Evolutionary conservation across 139 green algal genomes (phyloP).

Genomic region (Chlamydomonas sphaeroides): DNA sequence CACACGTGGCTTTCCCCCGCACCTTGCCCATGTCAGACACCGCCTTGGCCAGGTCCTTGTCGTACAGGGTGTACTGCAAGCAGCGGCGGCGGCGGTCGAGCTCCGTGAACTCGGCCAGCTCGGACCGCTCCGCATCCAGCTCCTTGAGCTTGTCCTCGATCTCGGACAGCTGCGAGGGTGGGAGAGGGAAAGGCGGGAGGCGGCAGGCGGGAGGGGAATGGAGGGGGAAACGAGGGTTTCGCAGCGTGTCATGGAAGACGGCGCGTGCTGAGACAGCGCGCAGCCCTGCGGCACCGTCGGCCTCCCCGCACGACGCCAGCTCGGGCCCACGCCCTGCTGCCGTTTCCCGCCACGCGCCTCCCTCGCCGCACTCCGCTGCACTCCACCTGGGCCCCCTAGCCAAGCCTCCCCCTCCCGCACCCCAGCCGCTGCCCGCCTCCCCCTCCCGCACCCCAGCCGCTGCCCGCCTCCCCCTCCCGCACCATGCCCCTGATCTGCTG

Average conservation of each 20-base stretch:
- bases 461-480: not conserved
- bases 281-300: too few species aligned
- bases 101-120: slow-evolving; percentile 90
- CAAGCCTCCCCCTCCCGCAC: too few species aligned
- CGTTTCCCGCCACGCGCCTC: too few species aligned
- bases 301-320: too few species aligned
- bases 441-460: not conserved
- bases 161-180: slow-evolving; percentile 32
- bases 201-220: not conserved
- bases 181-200: too few species aligned
- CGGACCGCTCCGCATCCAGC: slow-evolving; percentile 83
- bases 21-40: slow-evolving; percentile 76
- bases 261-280: too few species aligned
- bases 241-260: too few species aligned
- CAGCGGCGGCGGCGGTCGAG: slow-evolving; percentile 81
- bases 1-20: too few species aligned
- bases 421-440: not conserved
- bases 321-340: too few species aligned
- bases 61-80: slow-evolving; percentile 94
- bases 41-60: slow-evolving; percentile 82
- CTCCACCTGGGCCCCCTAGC: too few species aligned
- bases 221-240: not conserved
- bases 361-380: too few species aligned
- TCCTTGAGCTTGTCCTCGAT: slow-evolving; percentile 80
- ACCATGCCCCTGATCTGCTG: slow-evolving; percentile 87